Conservation (phyloP, 371 early-diverging fungal genomes). For the Coemansia sp. region DNA sequence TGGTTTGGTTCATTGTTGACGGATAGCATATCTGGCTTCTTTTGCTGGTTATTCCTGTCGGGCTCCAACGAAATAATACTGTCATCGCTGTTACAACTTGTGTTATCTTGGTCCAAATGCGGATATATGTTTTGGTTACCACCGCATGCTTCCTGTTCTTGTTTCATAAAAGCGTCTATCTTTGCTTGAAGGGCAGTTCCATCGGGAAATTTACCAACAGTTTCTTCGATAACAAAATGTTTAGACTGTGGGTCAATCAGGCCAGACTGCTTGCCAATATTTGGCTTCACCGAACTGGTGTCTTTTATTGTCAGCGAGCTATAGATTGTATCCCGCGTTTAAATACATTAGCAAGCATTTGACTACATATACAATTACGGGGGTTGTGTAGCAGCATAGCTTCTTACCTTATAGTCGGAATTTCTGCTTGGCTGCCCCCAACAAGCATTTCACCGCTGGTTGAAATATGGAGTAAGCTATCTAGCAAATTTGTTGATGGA, state of each 20-base stretch:
- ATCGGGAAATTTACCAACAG: neutral
- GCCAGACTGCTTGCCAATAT: neutral
- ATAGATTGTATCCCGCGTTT: neutral
- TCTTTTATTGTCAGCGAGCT: conserved; percentile 7
- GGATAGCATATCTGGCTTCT: neutral
- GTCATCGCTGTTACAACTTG: neutral
- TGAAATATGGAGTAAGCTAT: neutral
- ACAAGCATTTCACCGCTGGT: neutral
- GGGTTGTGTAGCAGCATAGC: neutral
- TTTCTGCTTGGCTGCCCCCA: neutral
- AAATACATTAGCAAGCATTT: neutral
- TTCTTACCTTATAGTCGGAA: neutral
- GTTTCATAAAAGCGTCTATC: conserved; percentile 1
- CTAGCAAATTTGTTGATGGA: neutral
- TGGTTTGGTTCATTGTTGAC: neutral
- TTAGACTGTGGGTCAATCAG: neutral
- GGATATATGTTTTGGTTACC: neutral
- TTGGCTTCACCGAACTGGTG: neutral
- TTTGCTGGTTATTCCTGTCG: neutral
- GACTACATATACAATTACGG: neutral
- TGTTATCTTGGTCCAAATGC: neutral
- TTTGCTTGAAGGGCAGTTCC: neutral
- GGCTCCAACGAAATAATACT: neutral
- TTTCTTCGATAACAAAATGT: neutral
- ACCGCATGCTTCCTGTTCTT: neutral